Evolutionary conservation across 2,329 filamentous ascomycete species (phyloP), one percentile per base, ranked within the genome.

Genomic region (Diaporthe australafricana): DNA sequence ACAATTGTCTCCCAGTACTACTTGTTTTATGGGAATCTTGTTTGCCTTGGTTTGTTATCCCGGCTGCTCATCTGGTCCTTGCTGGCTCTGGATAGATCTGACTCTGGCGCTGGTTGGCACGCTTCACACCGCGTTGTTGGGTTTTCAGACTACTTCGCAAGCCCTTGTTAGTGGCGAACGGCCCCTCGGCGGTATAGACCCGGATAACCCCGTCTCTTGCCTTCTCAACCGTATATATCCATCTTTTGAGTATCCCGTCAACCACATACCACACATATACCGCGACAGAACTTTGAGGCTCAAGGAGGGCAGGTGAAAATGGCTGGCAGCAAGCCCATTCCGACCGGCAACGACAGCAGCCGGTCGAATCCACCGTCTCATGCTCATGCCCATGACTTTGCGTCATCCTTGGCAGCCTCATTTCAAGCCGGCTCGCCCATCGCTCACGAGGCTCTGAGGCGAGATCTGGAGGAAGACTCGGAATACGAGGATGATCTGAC

Each of bases 401-500:
- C 77, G 7, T 77, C 78, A 12, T 79, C 79, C 5, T 77, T 85
- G 47, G 82, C 83, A 45, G 82, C 83, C n/a, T 88, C 87, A 7
- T 90, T 90, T 79, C 83, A 84, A 32, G 87, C 89, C 27, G 84
- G 85, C 35, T 92, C 92, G n/a, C 91, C 91, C 27, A 85, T 93
- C 60, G 92, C 90, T 1, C 89, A 92, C 74, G 88, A 89, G 38
- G 88, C 89, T 42, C 84, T 94, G 71, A 90, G 90, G 8, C 86
- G 89, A 47, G 92, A 94, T 78, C 83, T 94, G 9, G 91, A 90
- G 45, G 88, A 89, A 65, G 92, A 89, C 73, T 87, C 88, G 5
- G 89, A 91, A 42, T 86, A 89, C 67, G 88, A 89, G 48, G 83
- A 81, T 7, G 73, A 76, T 16, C 72, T 70, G 6, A 74, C 73